Evolutionary conservation across 2,329 filamentous ascomycete species (phyloP), one percentile per base, ranked within the genome.

Genomic region (Pseudogymnoascus pannorum): DNA sequence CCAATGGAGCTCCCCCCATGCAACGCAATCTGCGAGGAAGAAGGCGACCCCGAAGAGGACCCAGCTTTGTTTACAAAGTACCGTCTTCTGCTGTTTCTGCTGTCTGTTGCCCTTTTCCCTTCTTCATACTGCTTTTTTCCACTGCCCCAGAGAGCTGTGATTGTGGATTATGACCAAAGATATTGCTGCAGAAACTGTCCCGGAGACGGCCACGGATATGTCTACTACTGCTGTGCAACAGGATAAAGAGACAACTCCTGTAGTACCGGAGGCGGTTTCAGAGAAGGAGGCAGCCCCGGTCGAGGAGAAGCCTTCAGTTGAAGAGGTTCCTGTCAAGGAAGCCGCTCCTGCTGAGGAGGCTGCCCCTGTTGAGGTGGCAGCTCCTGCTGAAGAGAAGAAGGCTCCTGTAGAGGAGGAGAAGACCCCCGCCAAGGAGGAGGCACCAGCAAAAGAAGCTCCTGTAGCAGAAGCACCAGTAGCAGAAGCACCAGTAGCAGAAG

Each of bases 151-250:
- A 54, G 48, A 54, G 48, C 48, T 54, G 48, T 54, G 48, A 54
- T 54, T 54, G 48, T 54, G 48, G 48, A 54, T 51, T 54, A 54
- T 54, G 48, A 54, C 48, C 48, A 29, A 54, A 54, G 48, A 54
- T 54, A 31, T 54, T 54, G 48, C 31, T 54, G 48, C 48, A 31
- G 48, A 54, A 31, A 9, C 48, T 54, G 26, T 54, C 48, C 48
- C 48, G 26, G 26, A 54, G 48, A 54, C 48, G 26, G 48, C 31
- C 48, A 54, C 8, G 48, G 48, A 54, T 54, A 54, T 54, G 48
- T 24, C 48, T 31, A 31, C 48, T 54, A 54, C 48, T 54, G 48
- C 16, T 54, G 48, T 54, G 48, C 3, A 31, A 12, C n/a, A 31
- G 48, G 26, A 54, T 16, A 54, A 54, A 54, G 48, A 54, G 48